Evolutionary conservation across 2,329 filamentous ascomycete species (phyloP).

Genomic region (Tolypocladium paradoxum): DNA sequence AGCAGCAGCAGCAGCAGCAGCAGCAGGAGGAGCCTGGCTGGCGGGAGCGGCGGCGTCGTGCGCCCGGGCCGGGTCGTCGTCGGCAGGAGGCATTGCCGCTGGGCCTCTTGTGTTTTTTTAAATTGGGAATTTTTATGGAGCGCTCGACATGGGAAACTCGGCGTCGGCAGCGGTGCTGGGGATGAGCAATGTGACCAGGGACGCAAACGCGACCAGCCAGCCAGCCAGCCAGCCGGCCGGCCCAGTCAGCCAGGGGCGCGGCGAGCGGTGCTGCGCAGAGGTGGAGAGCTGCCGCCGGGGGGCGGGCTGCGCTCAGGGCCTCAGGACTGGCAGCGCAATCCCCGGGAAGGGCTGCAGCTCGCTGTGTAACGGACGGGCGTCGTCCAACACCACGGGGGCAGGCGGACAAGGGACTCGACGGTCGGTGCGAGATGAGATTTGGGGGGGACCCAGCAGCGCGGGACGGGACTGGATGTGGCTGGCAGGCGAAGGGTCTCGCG

Average conservation of each 20-base stretch:
- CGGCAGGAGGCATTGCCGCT: constrained; percentile 9
- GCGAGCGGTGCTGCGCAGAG: background rate
- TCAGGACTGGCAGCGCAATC: background rate
- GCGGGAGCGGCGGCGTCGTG: constrained; percentile 18
- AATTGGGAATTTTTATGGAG: constrained; percentile 27
- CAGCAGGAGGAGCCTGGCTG: constrained; percentile 11
- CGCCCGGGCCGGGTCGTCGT: constrained; percentile 19
- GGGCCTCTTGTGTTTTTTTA: constrained; percentile 11
- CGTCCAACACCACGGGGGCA: background rate
- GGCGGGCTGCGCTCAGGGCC: background rate
- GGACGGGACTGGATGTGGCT: too few species aligned
- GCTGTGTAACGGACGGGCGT: background rate
- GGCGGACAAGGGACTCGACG: too few species aligned
- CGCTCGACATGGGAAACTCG: constrained; percentile 15
- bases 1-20: constrained; percentile 11
- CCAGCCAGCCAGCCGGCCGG: background rate
- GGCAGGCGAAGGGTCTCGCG: background rate
- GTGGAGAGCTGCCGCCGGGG: background rate
- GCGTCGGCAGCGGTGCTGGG: constrained; percentile 2
- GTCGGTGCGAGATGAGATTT: background rate
- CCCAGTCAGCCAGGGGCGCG: background rate
- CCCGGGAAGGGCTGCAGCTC: background rate
- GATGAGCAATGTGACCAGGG: constrained; percentile 1
- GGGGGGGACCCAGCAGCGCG: too few species aligned
- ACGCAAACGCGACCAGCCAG: background rate